phyloP scores from a whole-genome alignment of 202 grass and related monocot species.

The Carex sylvatica region DNA sequence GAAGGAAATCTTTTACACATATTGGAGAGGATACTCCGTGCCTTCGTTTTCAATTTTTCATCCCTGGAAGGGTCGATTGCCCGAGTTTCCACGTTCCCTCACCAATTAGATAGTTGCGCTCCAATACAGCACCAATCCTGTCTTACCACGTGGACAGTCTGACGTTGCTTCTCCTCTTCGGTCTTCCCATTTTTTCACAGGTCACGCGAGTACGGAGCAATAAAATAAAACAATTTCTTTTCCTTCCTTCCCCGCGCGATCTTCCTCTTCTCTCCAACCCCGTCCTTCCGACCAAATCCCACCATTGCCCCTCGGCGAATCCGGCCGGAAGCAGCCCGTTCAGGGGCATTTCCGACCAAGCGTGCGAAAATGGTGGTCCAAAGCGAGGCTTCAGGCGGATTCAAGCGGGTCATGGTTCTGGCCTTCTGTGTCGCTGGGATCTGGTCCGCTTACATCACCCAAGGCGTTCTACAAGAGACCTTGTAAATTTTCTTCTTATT shows the following conservation, averaged over 20 bases:
- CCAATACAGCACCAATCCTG: not conserved
- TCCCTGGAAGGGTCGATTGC: not conserved
- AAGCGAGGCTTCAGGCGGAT: constrained; percentile 1
- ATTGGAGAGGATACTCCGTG: no score
- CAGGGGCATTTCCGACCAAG: constrained; percentile 21
- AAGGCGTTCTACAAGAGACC: constrained; percentile 91
- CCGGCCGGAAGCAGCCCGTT: constrained; percentile 28
- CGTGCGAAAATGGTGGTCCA: constrained; percentile 10
- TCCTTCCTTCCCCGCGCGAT: not conserved
- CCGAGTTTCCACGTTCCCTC: not conserved
- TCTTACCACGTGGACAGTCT: not conserved
- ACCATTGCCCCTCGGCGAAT: constrained; percentile 30
- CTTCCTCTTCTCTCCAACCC: not conserved
- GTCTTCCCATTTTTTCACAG: not conserved
- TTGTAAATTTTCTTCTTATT: constrained; percentile 40
- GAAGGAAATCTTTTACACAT: no score
- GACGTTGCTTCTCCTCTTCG: not conserved
- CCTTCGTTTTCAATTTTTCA: no score
- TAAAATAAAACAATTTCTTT: not conserved
- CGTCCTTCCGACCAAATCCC: constrained; percentile 11
- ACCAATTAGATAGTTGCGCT: constrained; percentile 1
- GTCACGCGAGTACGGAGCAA: not conserved
- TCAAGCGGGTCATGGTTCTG: constrained; percentile 61
- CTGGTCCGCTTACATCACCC: constrained; percentile 94
- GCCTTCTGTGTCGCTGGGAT: constrained; percentile 87